Conservation (phyloP, 345 rosid genomes). For the Bretschneidera sinensis region DNA sequence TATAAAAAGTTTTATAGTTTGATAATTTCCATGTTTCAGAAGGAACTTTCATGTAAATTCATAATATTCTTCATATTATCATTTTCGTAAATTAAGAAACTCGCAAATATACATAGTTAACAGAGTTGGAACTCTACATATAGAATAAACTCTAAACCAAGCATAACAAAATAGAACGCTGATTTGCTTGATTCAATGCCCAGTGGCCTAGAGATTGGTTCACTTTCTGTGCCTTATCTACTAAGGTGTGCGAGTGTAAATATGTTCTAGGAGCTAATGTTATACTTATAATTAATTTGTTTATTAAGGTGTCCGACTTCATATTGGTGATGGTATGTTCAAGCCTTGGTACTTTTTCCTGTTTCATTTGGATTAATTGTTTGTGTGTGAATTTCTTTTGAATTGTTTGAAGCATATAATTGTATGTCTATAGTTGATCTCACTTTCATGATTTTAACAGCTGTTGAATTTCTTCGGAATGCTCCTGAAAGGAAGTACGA, state of each 20-base stretch:
- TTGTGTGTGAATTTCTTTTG: too few relatives aligned
- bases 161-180: background rate
- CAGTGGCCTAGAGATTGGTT: too few relatives aligned
- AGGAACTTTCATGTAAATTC: background rate
- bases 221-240: background rate
- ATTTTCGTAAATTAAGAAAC: slow-evolving; percentile 5
- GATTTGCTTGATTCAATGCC: background rate
- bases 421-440: slow-evolving; percentile 16
- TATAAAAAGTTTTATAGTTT: background rate
- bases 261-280: background rate
- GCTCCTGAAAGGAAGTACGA: slow-evolving; percentile 76
- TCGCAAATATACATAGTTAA: slow-evolving; percentile 3
- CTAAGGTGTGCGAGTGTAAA: background rate
- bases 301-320: slow-evolving; percentile 76
- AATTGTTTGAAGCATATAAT: slow-evolving; percentile 6
- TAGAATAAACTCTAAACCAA: slow-evolving; percentile 1
- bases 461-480: slow-evolving; percentile 64
- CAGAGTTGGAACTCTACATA: too few relatives aligned
- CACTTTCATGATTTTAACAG: slow-evolving; percentile 41
- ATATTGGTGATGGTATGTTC: slow-evolving; percentile 90
- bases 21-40: background rate
- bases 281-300: background rate
- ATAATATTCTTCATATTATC: background rate
- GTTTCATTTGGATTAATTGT: too few relatives aligned
- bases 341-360: background rate